Evolutionary conservation across 495 filamentous ascomycete species (phyloP).

Genomic region (Margaritispora aquatica): DNA sequence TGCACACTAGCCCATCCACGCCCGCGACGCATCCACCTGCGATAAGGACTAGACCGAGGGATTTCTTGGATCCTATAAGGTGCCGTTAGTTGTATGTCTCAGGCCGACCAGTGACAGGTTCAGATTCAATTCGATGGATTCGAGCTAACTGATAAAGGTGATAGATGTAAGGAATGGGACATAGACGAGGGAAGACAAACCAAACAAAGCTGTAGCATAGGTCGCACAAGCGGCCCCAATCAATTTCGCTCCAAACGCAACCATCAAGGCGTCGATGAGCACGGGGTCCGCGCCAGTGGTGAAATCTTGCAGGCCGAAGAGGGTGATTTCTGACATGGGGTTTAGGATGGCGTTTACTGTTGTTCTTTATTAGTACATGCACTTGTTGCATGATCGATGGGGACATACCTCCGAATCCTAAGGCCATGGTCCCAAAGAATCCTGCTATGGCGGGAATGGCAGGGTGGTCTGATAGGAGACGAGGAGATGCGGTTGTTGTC

Average conservation of each 20-base stretch:
- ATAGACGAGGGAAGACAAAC: background rate
- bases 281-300: background rate
- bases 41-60: background rate
- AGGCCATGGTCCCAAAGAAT: background rate
- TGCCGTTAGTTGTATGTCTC: background rate
- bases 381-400: too few species aligned
- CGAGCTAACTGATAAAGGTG: too few species aligned
- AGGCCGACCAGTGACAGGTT: too few species aligned
- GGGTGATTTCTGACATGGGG: background rate
- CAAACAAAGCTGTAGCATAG: background rate
- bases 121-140: too few species aligned
- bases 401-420: background rate
- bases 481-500: background rate
- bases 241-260: background rate
- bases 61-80: background rate
- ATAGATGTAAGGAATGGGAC: too few species aligned
- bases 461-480: background rate
- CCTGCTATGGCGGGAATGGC: background rate
- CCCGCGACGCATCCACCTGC: background rate
- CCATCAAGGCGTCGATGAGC: background rate
- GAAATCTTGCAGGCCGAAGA: background rate
- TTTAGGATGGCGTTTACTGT: background rate
- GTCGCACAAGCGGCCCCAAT: background rate
- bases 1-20: background rate
- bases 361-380: too few species aligned